These are phyloP conservation scores for Cyathus striatus DNA, from an alignment of 768 basidiomycete species.

Conservation along the genomic window DNA sequence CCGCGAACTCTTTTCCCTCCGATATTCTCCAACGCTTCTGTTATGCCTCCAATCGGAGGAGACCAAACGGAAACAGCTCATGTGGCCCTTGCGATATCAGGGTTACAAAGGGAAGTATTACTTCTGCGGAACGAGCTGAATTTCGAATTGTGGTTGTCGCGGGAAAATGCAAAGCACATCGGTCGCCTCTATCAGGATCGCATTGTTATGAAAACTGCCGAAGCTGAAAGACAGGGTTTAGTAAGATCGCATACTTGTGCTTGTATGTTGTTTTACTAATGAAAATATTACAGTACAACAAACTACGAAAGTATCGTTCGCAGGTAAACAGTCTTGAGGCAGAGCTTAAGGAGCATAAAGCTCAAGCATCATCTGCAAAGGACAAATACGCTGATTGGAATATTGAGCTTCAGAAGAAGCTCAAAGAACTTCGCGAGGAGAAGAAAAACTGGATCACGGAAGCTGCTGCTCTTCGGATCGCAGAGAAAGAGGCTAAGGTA, in stretches of 20 bases:
- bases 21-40: not conserved
- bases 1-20: constrained; percentile 32
- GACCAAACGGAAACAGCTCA: constrained; percentile 35
- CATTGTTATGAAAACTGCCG: constrained; percentile 67
- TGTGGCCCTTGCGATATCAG: constrained; percentile 61
- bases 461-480: constrained; percentile 59
- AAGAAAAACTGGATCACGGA: constrained; percentile 74
- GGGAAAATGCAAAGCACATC: constrained; percentile 79
- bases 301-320: constrained; percentile 69
- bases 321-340: constrained; percentile 63
- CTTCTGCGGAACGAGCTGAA: constrained; percentile 78
- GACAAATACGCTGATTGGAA: constrained; percentile 85
- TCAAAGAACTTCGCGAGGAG: constrained; percentile 72
- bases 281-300: constrained; percentile 56
- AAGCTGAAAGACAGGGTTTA: constrained; percentile 77
- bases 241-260: constrained; percentile 34
- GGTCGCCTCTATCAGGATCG: constrained; percentile 75
- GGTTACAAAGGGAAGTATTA: constrained; percentile 70
- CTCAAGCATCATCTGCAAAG: constrained; percentile 67
- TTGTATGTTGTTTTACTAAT: not conserved
- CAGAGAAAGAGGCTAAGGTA: constrained; percentile 69
- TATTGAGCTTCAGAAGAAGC: constrained; percentile 69
- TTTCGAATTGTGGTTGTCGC: constrained; percentile 79
- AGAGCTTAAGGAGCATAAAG: constrained; percentile 69
- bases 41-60: not conserved